These are phyloP conservation scores for Linnemannia exigua DNA, from an alignment of 192 early-diverging fungal genomes.

Conservation along the genomic window DNA sequence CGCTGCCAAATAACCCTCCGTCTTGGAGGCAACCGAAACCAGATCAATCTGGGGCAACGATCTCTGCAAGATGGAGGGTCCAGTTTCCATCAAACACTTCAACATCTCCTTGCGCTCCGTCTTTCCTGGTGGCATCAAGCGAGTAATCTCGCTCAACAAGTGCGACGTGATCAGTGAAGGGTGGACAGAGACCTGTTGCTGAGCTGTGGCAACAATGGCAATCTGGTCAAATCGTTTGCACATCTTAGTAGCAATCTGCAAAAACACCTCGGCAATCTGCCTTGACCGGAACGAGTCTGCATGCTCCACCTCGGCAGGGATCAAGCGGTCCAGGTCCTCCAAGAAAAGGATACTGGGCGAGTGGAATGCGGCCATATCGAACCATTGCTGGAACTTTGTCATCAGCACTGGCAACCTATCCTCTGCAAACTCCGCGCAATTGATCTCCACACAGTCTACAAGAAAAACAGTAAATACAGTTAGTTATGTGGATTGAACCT, in stretches of 20 bases:
- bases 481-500: not conserved
- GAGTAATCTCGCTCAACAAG: constrained; percentile 73
- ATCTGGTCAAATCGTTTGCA: constrained; percentile 63
- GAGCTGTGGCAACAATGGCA: constrained; percentile 74
- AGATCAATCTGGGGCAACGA: constrained; percentile 76
- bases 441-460: constrained; percentile 67
- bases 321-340: constrained; percentile 82
- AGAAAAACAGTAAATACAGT: not conserved
- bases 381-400: constrained; percentile 69
- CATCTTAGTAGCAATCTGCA: constrained; percentile 64
- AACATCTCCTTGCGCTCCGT: constrained; percentile 82
- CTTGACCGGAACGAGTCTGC: constrained; percentile 74
- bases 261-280: constrained; percentile 75
- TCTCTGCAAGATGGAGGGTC: constrained; percentile 59
- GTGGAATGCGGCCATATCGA: constrained; percentile 77
- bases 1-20: constrained; percentile 90
- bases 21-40: constrained; percentile 78
- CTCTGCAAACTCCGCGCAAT: constrained; percentile 70
- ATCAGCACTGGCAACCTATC: constrained; percentile 72
- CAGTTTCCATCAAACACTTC: constrained; percentile 72
- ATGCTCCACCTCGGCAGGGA: constrained; percentile 81
- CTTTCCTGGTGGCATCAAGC: constrained; percentile 74
- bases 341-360: constrained; percentile 80
- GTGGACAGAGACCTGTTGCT: constrained; percentile 74
- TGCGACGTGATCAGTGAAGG: constrained; percentile 70